Evolutionary conservation across 2,329 filamentous ascomycete genomes (phyloP).

Genomic region (Scytalidium lignicola): DNA sequence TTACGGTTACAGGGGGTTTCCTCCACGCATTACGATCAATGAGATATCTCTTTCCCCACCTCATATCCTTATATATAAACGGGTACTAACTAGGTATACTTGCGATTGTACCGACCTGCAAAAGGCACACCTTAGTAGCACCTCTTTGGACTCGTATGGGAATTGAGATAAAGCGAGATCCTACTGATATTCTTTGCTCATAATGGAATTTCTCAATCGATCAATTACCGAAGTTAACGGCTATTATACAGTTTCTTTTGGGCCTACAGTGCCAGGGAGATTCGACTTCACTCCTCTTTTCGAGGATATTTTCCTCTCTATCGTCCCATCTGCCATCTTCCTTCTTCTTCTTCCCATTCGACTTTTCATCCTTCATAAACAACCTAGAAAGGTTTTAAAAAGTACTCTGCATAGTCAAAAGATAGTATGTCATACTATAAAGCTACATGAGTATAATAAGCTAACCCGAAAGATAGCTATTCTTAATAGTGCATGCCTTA

Average conservation of each 20-base stretch:
- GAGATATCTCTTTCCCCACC: too few species aligned
- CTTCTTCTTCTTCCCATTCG: constrained; percentile 14
- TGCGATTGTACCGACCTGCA: too few species aligned
- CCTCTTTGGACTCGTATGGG: too few species aligned
- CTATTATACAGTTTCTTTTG: constrained; percentile 9
- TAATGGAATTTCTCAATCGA: neutral
- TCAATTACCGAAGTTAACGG: neutral
- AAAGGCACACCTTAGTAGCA: too few species aligned
- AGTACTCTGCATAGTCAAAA: constrained; percentile 17
- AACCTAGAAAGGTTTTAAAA: constrained; percentile 16
- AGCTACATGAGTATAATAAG: neutral
- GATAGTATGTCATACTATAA: constrained; percentile 9
- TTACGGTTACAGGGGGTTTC: too few species aligned
- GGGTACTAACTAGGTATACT: too few species aligned
- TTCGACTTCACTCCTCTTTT: constrained; percentile 24
- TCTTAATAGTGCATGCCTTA: constrained; percentile 17
- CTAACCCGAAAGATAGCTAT: constrained; percentile 20
- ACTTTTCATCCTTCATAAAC: constrained; percentile 9
- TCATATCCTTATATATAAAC: too few species aligned
- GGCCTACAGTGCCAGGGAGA: constrained; percentile 10
- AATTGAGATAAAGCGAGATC: too few species aligned
- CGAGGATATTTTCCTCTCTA: constrained; percentile 18
- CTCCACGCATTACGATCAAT: too few species aligned
- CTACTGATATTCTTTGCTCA: too few species aligned
- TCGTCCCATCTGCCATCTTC: constrained; percentile 14